Percentiles rank a stretch among this genome's conserved stretches.
Evolutionary conservation across 139 green algal genomes (phyloP).

Genomic region (Haematococcus lacustris): DNA sequence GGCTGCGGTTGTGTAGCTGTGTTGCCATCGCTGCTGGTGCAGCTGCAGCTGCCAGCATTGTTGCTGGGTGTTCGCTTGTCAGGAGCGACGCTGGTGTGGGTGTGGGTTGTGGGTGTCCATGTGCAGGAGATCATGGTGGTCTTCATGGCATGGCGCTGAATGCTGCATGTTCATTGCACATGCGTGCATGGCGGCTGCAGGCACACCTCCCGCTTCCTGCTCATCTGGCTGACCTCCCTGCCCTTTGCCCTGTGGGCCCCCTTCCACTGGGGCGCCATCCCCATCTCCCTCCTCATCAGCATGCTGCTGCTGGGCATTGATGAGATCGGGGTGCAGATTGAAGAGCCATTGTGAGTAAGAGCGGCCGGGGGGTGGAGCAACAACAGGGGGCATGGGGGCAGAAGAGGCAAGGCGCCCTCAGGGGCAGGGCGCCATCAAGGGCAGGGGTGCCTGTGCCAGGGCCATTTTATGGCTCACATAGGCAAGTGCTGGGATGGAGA

Average conservation of each 20-base stretch:
- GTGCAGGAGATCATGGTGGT: background rate
- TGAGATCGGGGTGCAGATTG: slow-evolving; percentile 64
- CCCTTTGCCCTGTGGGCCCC: slow-evolving; percentile 65
- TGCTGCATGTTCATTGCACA: too few relatives aligned
- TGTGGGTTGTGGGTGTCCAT: too few relatives aligned
- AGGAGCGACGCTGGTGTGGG: too few relatives aligned
- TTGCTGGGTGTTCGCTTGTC: background rate
- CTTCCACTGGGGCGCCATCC: slow-evolving; percentile 33
- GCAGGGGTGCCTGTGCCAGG: background rate
- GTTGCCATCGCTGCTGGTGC: background rate
- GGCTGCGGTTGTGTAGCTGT: background rate
- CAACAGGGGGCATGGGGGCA: background rate
- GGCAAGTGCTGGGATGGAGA: background rate
- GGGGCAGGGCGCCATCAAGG: too few relatives aligned
- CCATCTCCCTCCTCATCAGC: slow-evolving; percentile 42
- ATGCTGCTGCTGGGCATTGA: slow-evolving; percentile 78
- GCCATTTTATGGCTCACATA: background rate
- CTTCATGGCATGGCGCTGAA: background rate
- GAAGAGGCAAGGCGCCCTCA: background rate
- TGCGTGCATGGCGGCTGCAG: slow-evolving; percentile 25
- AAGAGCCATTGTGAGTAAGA: slow-evolving; percentile 8
- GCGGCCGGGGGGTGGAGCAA: background rate
- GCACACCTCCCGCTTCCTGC: slow-evolving; percentile 71
- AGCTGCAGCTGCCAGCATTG: background rate
- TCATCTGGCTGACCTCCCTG: slow-evolving; percentile 59